Evolutionary conservation across 2,329 filamentous ascomycete genomes (phyloP).

Genomic region (Onygenales sp.): DNA sequence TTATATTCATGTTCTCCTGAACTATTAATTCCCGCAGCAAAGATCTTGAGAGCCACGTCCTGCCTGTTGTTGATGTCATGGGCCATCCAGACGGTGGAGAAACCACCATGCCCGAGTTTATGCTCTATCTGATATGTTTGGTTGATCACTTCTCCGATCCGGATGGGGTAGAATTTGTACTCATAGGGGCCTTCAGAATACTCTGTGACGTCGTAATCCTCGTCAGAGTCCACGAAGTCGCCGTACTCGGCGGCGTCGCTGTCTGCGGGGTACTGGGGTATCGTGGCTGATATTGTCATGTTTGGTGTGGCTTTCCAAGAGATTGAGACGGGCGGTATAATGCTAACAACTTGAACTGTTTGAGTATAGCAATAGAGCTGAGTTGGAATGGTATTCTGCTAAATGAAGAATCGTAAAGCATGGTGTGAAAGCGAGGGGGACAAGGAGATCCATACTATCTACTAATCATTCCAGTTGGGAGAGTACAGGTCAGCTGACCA

Average conservation of each 20-base stretch:
- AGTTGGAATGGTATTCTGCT: too few species aligned
- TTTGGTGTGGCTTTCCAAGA: neutral
- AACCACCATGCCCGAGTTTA: too few species aligned
- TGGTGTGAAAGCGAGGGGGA: too few species aligned
- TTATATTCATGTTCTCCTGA: conserved; percentile 6
- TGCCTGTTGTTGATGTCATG: neutral
- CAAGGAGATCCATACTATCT: too few species aligned
- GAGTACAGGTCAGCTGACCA: too few species aligned
- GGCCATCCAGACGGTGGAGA: too few species aligned
- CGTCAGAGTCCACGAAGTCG: conserved; percentile 7
- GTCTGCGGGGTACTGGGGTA: conserved; percentile 1
- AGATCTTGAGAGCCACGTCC: conserved; percentile 2
- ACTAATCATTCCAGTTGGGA: too few species aligned
- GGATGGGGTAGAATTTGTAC: conserved; percentile 5
- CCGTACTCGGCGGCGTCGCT: conserved; percentile 2
- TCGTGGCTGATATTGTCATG: conserved; percentile 4
- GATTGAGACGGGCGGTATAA: too few species aligned
- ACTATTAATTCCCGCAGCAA: neutral
- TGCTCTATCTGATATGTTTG: neutral
- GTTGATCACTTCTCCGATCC: neutral
- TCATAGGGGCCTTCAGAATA: conserved; percentile 6
- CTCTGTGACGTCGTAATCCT: conserved; percentile 3
- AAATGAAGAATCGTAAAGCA: too few species aligned
- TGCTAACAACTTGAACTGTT: too few species aligned
- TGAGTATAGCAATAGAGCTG: too few species aligned